These are phyloP conservation scores for Clavariopsis aquatica DNA, from an alignment of 495 filamentous ascomycete genomes.

Conservation along the genomic window DNA sequence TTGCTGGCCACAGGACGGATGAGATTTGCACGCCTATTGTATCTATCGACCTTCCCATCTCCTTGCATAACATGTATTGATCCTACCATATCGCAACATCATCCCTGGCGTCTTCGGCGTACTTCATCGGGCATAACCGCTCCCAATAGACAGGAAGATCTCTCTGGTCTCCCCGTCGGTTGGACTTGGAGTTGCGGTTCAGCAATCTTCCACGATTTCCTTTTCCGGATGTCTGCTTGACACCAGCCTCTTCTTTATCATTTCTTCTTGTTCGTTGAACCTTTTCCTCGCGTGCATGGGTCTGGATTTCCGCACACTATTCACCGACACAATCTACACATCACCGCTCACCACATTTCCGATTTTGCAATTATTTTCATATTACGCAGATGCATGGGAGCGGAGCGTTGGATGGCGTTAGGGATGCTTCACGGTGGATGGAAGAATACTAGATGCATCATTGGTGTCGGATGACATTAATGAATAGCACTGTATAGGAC, in stretches of 20 bases:
- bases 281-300: not conserved
- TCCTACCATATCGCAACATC: not conserved
- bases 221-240: not conserved
- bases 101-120: constrained; percentile 30
- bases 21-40: constrained; percentile 19
- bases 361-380: not conserved
- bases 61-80: constrained; percentile 30
- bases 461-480: too few relatives aligned
- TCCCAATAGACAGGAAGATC: not conserved
- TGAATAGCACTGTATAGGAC: too few relatives aligned
- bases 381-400: not conserved
- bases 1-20: constrained; percentile 33
- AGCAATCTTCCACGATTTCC: not conserved
- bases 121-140: not conserved
- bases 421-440: too few relatives aligned
- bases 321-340: not conserved
- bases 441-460: too few relatives aligned
- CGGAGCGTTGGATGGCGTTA: not conserved
- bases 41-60: constrained; percentile 26
- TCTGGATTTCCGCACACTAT: not conserved
- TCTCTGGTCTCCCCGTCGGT: not conserved
- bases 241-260: not conserved
- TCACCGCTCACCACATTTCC: not conserved
- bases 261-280: too few relatives aligned
- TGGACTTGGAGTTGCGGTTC: constrained; percentile 6